A percentile compares a stretch with the other conserved stretches of the same genome.
Conservation (phyloP, 352 stramenopile genomes). For the Phytophthora meadii region DNA sequence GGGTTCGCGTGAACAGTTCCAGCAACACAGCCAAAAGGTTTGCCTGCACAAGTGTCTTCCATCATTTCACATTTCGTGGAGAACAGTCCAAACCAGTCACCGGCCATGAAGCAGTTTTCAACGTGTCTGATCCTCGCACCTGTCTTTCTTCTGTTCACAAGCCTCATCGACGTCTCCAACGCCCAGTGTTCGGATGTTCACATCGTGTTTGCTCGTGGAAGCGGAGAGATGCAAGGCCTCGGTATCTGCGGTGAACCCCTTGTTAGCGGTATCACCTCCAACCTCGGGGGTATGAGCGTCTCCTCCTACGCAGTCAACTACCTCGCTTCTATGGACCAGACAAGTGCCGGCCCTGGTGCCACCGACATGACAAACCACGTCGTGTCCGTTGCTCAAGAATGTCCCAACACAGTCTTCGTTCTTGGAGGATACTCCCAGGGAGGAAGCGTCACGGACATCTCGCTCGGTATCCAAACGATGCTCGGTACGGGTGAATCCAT, state of each 20-base stretch:
- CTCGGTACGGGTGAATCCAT: slow-evolving; percentile 32
- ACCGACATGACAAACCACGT: slow-evolving; percentile 49
- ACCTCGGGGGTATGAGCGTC: slow-evolving; percentile 44
- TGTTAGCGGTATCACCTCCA: slow-evolving; percentile 32
- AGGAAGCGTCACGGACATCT: slow-evolving; percentile 40
- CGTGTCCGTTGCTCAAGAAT: slow-evolving; percentile 26
- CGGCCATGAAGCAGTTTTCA: slow-evolving; percentile 21
- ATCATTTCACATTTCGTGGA: neutral
- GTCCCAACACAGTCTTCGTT: slow-evolving; percentile 42
- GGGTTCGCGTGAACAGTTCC: neutral
- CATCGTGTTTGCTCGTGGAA: slow-evolving; percentile 49
- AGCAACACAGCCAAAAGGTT: neutral
- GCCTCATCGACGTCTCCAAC: neutral
- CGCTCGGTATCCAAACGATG: slow-evolving; percentile 39
- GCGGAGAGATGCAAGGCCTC: slow-evolving; percentile 32
- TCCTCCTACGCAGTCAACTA: slow-evolving; percentile 47
- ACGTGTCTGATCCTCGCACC: slow-evolving; percentile 5
- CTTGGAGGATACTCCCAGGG: slow-evolving; percentile 45
- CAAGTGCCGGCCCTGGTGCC: slow-evolving; percentile 32
- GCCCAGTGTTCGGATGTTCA: slow-evolving; percentile 37
- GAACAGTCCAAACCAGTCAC: neutral
- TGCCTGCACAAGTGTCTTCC: neutral
- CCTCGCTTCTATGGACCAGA: slow-evolving; percentile 29
- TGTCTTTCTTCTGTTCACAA: slow-evolving; percentile 3
- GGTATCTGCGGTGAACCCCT: slow-evolving; percentile 41